Evolutionary conservation across 441 rosid genomes (phyloP).

Genomic region (Brassica hybrid): DNA sequence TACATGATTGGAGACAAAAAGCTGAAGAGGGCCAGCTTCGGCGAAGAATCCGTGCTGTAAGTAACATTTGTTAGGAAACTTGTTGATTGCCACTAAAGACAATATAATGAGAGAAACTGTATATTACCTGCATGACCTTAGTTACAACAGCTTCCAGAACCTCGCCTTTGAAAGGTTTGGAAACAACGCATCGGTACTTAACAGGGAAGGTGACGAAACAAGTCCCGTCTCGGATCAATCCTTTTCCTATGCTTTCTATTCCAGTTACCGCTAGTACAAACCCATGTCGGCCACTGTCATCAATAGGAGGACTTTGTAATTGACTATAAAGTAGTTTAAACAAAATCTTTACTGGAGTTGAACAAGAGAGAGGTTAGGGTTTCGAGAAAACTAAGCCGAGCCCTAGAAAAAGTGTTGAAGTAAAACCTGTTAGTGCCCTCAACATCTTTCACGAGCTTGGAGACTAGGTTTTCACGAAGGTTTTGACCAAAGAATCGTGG

Average conservation of each 20-base stretch:
- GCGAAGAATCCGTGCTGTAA: conserved; percentile 95
- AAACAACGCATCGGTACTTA: conserved; percentile 88
- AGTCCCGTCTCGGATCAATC: conserved; percentile 89
- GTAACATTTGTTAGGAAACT: background rate
- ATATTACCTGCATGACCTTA: conserved; percentile 52
- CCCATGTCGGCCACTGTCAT: conserved; percentile 72
- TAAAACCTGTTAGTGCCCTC: too few relatives aligned
- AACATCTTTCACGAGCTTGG: too few relatives aligned
- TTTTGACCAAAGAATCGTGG: too few relatives aligned
- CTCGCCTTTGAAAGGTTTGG: conserved; percentile 92
- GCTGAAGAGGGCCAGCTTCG: conserved; percentile 94
- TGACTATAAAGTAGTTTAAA: too few relatives aligned
- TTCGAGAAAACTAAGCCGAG: too few relatives aligned
- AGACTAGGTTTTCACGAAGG: too few relatives aligned
- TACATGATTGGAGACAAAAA: conserved; percentile 92
- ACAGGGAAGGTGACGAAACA: conserved; percentile 86
- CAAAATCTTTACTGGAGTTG: too few relatives aligned
- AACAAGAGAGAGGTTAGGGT: too few relatives aligned
- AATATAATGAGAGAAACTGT: background rate
- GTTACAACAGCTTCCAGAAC: conserved; percentile 92
- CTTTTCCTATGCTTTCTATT: conserved; percentile 82
- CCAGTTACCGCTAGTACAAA: conserved; percentile 91
- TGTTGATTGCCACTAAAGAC: background rate
- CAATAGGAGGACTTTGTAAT: too few relatives aligned
- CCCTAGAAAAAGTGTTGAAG: too few relatives aligned